Evolutionary conservation across 148 eudicot genomes (phyloP), one percentile per base, ranked within the genome.

Genomic region (Polygonum maritimum): DNA sequence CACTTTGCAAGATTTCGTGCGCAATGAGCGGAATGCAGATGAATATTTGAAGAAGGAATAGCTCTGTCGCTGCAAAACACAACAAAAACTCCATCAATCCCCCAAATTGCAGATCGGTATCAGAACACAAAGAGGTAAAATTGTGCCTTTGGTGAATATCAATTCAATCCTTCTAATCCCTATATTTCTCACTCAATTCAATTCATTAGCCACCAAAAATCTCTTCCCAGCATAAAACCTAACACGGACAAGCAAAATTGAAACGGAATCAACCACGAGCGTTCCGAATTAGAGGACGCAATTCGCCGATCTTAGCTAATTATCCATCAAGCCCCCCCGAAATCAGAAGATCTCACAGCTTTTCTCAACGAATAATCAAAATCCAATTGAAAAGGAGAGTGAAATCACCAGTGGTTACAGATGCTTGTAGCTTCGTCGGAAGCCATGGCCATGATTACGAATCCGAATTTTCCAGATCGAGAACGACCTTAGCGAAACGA

Each of bases 1-100:
- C 98, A 93, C 83, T 83, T 93, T 75, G 91, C 97, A 15, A 93
- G 91, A 84, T 91, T 91, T 80, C 98, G 89, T 78, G 88, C 83
- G 83, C 98, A 93, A 80, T 93, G 98, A 78, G 85, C 94, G 75
- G 79, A 81, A 84, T 93, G 98, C 83, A 93, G 82, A 82, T 93
- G 92, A 31, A 91, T 83, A 81, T 93, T 93, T 13, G 82, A 71
- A 35, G 92, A 85, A 62, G 92, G 98, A 74, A 93, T 88, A 75
- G 87, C 85, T 80, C 97, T 91, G 79, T 82, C 88, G 79, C 98
- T 93, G 97, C 13, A 60, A 60, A 47, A 26, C 21, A 21, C 11
- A 10, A 21, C 11, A 10, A 7, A 0, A 21, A 72, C 21, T 19
- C 35, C 15, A 2, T 72, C 38, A 44, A 21, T 21, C 16, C 48